Evolutionary conservation across 176 grass and related monocot genomes (phyloP).

Genomic region (Oryza meyeriana): DNA sequence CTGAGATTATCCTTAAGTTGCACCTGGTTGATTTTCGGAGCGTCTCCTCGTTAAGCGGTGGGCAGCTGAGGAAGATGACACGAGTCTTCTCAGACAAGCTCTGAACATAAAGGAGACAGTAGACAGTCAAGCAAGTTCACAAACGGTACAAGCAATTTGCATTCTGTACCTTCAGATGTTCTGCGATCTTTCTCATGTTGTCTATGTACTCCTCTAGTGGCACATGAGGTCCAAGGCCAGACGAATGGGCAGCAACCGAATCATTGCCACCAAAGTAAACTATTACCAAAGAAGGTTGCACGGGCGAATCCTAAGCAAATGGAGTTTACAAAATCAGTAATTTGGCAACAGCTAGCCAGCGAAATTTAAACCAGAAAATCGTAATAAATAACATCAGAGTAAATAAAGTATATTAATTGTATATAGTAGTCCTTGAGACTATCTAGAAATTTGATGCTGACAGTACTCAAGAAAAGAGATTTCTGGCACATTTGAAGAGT

Average conservation of each 20-base stretch:
- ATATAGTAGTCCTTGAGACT: background rate
- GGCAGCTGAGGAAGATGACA: slow-evolving; percentile 83
- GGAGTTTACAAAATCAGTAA: background rate
- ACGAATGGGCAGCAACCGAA: slow-evolving; percentile 58
- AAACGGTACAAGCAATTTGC: background rate
- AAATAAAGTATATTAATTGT: background rate
- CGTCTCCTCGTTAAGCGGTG: slow-evolving; percentile 78
- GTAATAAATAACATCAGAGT: background rate
- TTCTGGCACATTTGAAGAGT: background rate
- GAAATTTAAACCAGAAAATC: background rate
- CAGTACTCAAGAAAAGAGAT: background rate
- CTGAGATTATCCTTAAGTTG: background rate
- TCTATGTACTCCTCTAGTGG: slow-evolving; percentile 76
- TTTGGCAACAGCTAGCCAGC: background rate
- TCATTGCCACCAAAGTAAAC: slow-evolving; percentile 98
- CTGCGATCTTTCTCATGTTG: slow-evolving; percentile 78
- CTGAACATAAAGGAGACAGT: slow-evolving; percentile 45
- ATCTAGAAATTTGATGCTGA: background rate
- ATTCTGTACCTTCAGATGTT: slow-evolving; percentile 71
- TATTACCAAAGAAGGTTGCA: slow-evolving; percentile 75
- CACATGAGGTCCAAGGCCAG: slow-evolving; percentile 78
- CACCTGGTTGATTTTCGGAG: slow-evolving; percentile 48
- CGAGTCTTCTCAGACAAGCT: slow-evolving; percentile 60
- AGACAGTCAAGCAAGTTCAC: slow-evolving; percentile 7
- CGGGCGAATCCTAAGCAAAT: slow-evolving; percentile 47